Evolutionary conservation across 805 yeast species (phyloP).

Genomic region (Yarrowia osloensis): DNA sequence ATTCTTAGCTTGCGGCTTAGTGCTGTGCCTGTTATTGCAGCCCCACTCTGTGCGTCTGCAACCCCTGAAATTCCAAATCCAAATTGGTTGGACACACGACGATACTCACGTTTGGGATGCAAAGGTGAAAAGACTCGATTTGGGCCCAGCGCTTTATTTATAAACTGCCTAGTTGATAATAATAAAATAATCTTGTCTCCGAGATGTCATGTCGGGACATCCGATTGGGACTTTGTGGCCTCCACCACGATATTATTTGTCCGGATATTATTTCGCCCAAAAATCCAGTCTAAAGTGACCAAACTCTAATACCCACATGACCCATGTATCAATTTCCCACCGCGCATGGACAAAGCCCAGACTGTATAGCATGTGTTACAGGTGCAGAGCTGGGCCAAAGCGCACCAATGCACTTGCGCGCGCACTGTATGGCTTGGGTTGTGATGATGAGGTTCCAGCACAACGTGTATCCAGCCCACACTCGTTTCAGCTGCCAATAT

Average conservation of each 20-base stretch:
- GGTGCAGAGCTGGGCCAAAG: not conserved
- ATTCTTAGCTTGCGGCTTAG: not conserved
- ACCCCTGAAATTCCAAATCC: constrained; percentile 20
- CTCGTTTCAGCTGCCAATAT: not conserved
- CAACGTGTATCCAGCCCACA: not conserved
- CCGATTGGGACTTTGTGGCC: not conserved
- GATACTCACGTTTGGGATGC: not conserved
- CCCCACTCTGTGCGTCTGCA: constrained; percentile 9
- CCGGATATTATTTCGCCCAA: not conserved
- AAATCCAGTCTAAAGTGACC: not conserved
- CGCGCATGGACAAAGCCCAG: not conserved
- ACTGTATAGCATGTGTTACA: not conserved
- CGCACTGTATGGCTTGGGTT: not conserved
- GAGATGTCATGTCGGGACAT: not conserved
- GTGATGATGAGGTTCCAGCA: not conserved
- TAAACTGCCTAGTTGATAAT: not conserved
- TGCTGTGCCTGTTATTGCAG: not conserved
- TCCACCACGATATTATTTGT: not conserved
- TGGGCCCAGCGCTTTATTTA: not conserved
- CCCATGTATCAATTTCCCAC: constrained; percentile 23
- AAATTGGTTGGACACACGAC: not conserved
- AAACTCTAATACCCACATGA: not conserved
- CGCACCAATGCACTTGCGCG: not conserved
- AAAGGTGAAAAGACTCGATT: not conserved
- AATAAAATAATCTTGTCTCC: not conserved